Evolutionary conservation across 1,284 basidiomycete species (phyloP).

Genomic region (Pholiota adiposa): DNA sequence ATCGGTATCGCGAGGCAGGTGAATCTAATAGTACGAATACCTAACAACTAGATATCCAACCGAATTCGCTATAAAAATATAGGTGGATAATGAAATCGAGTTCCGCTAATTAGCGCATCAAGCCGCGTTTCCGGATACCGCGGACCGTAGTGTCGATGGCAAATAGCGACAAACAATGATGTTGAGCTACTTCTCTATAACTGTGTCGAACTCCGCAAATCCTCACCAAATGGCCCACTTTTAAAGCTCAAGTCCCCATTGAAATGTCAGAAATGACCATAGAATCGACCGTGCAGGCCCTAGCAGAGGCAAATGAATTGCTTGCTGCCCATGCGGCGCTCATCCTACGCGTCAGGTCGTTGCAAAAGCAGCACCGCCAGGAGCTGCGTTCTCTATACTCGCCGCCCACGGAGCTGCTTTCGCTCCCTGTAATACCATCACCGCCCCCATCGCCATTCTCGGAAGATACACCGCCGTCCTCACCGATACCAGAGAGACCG

Average conservation of each 20-base stretch:
- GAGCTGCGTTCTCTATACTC: slow-evolving; percentile 34
- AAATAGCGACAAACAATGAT: neutral
- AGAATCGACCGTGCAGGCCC: slow-evolving; percentile 32
- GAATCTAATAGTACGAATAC: too few species aligned
- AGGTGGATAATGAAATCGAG: too few species aligned
- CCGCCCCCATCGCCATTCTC: slow-evolving; percentile 28
- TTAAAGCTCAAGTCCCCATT: neutral
- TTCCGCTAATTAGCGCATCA: too few species aligned
- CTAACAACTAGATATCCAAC: too few species aligned
- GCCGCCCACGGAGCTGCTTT: slow-evolving; percentile 32
- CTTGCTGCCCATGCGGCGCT: slow-evolving; percentile 45
- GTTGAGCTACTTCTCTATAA: neutral
- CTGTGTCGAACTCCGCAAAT: neutral
- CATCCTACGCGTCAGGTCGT: slow-evolving; percentile 38
- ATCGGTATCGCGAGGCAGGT: too few species aligned
- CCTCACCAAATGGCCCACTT: neutral
- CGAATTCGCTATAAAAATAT: too few species aligned
- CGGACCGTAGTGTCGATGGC: neutral
- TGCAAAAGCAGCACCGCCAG: slow-evolving; percentile 41
- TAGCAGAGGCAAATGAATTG: slow-evolving; percentile 41
- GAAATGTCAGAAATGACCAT: slow-evolving; percentile 5
- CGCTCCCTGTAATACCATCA: slow-evolving; percentile 34
- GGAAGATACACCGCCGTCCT: slow-evolving; percentile 12
- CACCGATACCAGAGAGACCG: slow-evolving; percentile 34
- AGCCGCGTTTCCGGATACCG: too few species aligned